Conservation (phyloP, 2,329 filamentous ascomycete genomes). For the Stagonosporopsis vannaccii region DNA sequence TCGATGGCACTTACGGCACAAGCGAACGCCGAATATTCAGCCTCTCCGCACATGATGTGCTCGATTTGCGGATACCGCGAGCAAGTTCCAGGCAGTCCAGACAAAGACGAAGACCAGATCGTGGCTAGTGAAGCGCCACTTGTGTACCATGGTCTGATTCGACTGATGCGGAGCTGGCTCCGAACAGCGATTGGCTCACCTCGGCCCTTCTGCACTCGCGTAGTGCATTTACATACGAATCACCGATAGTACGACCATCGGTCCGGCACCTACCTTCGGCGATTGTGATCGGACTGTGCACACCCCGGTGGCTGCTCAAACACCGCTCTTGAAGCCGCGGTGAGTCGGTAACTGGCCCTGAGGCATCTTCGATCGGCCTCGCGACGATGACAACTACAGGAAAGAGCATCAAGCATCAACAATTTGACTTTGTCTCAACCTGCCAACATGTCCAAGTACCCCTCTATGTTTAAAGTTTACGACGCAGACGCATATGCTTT, state of each 20-base stretch:
- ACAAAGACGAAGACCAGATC: slow-evolving; percentile 1
- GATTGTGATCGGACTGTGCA: slow-evolving; percentile 2
- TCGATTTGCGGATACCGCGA: slow-evolving; percentile 1
- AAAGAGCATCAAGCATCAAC: not conserved
- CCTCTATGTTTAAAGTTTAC: slow-evolving; percentile 14
- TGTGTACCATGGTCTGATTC: slow-evolving; percentile 1
- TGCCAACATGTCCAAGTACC: slow-evolving; percentile 6
- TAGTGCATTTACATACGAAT: slow-evolving; percentile 14
- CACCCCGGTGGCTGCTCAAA: not conserved
- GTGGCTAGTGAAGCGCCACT: slow-evolving; percentile 10
- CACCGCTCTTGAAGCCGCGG: slow-evolving; percentile 7
- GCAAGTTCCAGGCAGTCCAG: not conserved
- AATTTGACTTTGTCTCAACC: not conserved
- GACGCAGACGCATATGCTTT: slow-evolving; percentile 17
- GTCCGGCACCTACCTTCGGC: slow-evolving; percentile 7
- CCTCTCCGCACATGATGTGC: not conserved
- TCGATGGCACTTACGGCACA: not conserved
- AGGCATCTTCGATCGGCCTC: not conserved
- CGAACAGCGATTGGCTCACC: slow-evolving; percentile 3
- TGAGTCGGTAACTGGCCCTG: slow-evolving; percentile 2
- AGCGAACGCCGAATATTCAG: not conserved
- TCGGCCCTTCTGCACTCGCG: slow-evolving; percentile 2
- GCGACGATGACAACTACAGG: not conserved
- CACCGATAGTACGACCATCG: slow-evolving; percentile 7
- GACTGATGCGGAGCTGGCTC: slow-evolving; percentile 13